Evolutionary conservation across 2,329 filamentous ascomycete species (phyloP).

Genomic region (Didymosphaeria variabile): DNA sequence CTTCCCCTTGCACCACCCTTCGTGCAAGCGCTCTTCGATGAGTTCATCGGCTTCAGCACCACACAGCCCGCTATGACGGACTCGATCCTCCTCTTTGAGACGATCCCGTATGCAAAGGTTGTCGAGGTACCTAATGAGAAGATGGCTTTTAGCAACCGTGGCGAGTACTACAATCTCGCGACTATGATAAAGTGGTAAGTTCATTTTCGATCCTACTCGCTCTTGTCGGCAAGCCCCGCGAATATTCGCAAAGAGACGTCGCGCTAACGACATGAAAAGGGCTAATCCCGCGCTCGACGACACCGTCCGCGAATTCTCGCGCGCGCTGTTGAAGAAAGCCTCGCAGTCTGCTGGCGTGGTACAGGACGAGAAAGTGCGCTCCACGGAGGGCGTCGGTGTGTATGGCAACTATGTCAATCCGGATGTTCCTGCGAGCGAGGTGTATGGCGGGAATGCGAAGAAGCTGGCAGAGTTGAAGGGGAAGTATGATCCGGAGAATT

Average conservation of each 20-base stretch:
- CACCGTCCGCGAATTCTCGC: slow-evolving; percentile 37
- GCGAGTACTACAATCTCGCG: slow-evolving; percentile 47
- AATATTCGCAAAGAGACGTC: too few species aligned
- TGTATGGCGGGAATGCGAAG: slow-evolving; percentile 46
- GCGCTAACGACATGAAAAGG: slow-evolving; percentile 21
- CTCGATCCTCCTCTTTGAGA: slow-evolving; percentile 42
- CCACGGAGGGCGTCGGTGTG: slow-evolving; percentile 35
- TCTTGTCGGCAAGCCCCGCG: too few species aligned
- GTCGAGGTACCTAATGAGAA: slow-evolving; percentile 33
- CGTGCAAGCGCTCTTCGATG: slow-evolving; percentile 33
- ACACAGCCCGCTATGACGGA: slow-evolving; percentile 32
- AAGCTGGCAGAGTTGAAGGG: slow-evolving; percentile 43
- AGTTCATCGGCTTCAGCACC: slow-evolving; percentile 39
- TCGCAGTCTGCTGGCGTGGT: slow-evolving; percentile 29
- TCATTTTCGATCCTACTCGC: too few species aligned
- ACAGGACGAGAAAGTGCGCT: slow-evolving; percentile 24
- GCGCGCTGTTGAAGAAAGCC: slow-evolving; percentile 36
- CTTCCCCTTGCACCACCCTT: slow-evolving; percentile 39
- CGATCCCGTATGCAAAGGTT: slow-evolving; percentile 38
- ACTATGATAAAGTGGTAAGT: slow-evolving; percentile 44
- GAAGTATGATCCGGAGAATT: slow-evolving; percentile 46
- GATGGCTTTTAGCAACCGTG: slow-evolving; percentile 40
- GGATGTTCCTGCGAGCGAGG: slow-evolving; percentile 37
- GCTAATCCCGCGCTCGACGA: slow-evolving; percentile 36
- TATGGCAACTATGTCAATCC: slow-evolving; percentile 43